Evolutionary conservation across 83 land plant genomes (phyloP).

Genomic region (Picea abies): DNA sequence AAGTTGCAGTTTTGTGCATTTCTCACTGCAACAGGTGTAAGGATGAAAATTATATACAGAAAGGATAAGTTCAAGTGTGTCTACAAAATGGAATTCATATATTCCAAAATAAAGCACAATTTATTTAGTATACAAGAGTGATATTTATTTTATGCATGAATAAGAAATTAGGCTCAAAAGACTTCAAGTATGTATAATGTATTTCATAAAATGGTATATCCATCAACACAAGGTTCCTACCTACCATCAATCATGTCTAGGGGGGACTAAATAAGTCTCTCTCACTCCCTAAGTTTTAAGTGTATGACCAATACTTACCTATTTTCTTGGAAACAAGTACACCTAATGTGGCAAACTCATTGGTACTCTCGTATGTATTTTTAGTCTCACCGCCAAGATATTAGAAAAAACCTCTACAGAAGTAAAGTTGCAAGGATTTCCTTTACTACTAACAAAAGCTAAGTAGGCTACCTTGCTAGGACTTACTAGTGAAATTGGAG

Average conservation of each 20-base stretch:
- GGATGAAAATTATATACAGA: neutral
- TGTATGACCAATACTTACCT: conserved; percentile 6
- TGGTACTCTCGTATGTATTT: neutral
- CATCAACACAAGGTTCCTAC: neutral
- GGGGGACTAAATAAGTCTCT: conserved; percentile 10
- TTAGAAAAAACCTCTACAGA: conserved; percentile 49
- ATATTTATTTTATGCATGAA: neutral
- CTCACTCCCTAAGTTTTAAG: conserved; percentile 11
- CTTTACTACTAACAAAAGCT: conserved; percentile 15
- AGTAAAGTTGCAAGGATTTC: conserved; percentile 22
- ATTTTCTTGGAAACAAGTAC: neutral
- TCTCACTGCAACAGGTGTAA: neutral
- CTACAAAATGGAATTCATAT: neutral
- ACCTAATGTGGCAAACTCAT: neutral
- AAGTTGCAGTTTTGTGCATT: conserved; percentile 6
- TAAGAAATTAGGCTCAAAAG: neutral
- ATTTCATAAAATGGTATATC: neutral
- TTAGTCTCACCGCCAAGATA: conserved; percentile 47
- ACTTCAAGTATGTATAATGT: neutral
- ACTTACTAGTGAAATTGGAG: conserved; percentile 34
- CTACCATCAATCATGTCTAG: conserved; percentile 6
- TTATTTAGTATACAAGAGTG: neutral
- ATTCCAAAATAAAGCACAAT: neutral
- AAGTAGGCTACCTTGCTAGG: conserved; percentile 35
- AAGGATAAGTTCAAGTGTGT: neutral